A percentile compares a stretch with the other conserved stretches of the same genome.
phyloP scores from a whole-genome alignment of 2,329 filamentous ascomycete genomes.

The Penicillium fuscoglaucum region DNA sequence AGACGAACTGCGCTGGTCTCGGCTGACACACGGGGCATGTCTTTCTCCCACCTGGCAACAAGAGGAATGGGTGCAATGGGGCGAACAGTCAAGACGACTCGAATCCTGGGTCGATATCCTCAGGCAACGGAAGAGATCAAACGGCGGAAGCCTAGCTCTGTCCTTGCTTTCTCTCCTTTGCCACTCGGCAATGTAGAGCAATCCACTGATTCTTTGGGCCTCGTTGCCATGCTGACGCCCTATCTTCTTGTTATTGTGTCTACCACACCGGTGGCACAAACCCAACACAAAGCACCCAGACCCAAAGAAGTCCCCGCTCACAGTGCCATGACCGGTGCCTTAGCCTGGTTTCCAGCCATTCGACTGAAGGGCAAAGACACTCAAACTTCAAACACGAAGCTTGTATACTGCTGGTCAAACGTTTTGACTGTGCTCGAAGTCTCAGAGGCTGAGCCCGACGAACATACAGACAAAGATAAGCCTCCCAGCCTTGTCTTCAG shows the following conservation, averaged over 20 bases:
- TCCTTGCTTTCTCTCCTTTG: conserved; percentile 85
- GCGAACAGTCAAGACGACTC: conserved; percentile 80
- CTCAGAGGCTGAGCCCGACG: conserved; percentile 62
- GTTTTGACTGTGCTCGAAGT: conserved; percentile 92
- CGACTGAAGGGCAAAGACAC: conserved; percentile 77
- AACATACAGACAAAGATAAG: conserved; percentile 69
- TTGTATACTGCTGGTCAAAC: conserved; percentile 98
- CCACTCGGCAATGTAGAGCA: conserved; percentile 94
- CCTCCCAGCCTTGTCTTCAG: conserved; percentile 77
- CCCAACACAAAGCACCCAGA: conserved; percentile 87
- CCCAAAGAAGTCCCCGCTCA: conserved; percentile 90
- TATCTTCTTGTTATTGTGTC: conserved; percentile 96
- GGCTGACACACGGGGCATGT: conserved; percentile 93
- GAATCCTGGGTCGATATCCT: conserved; percentile 90
- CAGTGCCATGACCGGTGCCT: conserved; percentile 85
- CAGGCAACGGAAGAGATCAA: conserved; percentile 63
- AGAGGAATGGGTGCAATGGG: conserved; percentile 84
- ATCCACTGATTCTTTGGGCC: conserved; percentile 78
- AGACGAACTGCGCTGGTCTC: conserved; percentile 93
- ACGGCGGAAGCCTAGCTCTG: conserved; percentile 84
- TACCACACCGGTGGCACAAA: conserved; percentile 92
- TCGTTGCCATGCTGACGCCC: conserved; percentile 93
- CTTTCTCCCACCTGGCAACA: conserved; percentile 93
- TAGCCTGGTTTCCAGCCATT: conserved; percentile 97
- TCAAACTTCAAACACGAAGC: conserved; percentile 69